These are phyloP conservation scores for Carex kokanica DNA, from an alignment of 176 grass and related monocot species.

Conservation along the genomic window DNA sequence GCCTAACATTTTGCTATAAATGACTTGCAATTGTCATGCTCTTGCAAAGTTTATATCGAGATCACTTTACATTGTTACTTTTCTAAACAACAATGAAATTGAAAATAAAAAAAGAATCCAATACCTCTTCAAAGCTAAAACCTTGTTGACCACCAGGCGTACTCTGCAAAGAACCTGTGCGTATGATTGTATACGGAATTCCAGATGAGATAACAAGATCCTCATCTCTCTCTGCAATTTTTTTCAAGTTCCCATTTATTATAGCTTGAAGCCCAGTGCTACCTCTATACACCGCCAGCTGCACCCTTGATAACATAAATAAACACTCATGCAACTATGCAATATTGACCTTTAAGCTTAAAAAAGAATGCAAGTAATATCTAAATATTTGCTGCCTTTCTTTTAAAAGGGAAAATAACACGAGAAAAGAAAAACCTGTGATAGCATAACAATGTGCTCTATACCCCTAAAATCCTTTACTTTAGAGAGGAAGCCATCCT, in stretches of 20 bases:
- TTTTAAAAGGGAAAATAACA: conserved; percentile 6
- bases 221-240: conserved; percentile 77
- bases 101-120: not conserved
- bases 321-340: conserved; percentile 48
- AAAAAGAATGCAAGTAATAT: not conserved
- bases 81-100: not conserved
- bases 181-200: conserved; percentile 77
- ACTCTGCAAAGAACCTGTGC: conserved; percentile 57
- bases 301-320: conserved; percentile 48
- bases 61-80: not conserved
- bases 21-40: not conserved
- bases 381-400: not conserved
- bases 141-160: conserved; percentile 62
- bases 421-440: conserved; percentile 61
- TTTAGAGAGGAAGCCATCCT: conserved; percentile 89
- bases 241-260: conserved; percentile 59
- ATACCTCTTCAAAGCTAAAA: conserved; percentile 74
- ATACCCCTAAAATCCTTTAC: conserved; percentile 46
- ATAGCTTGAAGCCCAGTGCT: conserved; percentile 78
- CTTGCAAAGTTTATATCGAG: not conserved
- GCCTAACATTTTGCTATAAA: not conserved
- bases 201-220: conserved; percentile 58
- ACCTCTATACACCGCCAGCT: conserved; percentile 76
- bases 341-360: conserved; percentile 17
- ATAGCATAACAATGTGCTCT: conserved; percentile 80